Percentiles rank a stretch among this genome's conserved stretches.
phyloP scores from a whole-genome alignment of 75 land plant genomes.

The Pinus taeda region DNA sequence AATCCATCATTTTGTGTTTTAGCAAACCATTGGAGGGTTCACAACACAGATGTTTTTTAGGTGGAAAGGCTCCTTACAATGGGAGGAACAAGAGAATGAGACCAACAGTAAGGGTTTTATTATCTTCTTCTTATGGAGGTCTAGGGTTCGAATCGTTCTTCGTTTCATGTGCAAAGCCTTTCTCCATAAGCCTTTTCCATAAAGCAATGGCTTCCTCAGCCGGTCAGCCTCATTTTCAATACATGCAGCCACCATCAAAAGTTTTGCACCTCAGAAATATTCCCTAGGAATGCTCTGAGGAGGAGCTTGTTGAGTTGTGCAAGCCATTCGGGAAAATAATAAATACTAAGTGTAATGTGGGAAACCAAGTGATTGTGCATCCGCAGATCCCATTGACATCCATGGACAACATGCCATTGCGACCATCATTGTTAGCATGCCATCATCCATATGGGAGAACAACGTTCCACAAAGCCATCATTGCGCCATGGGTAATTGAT shows the following conservation, averaged over 20 bases:
- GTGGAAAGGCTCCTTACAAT: background rate
- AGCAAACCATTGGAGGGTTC: background rate
- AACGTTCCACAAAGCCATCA: no score
- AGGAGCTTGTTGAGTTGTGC: constrained; percentile 84
- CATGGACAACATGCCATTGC: no score
- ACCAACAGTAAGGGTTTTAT: no score
- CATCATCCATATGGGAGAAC: no score
- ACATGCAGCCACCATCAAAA: constrained; percentile 92
- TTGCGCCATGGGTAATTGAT: no score
- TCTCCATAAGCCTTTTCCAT: background rate
- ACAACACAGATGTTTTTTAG: background rate
- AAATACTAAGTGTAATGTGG: constrained; percentile 93
- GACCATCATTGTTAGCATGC: no score
- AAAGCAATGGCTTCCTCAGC: constrained; percentile 65
- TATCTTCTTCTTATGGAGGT: background rate
- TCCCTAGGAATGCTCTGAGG: constrained; percentile 96
- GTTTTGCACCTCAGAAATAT: constrained; percentile 86
- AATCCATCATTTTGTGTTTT: no score
- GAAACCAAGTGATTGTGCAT: constrained; percentile 45
- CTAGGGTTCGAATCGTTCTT: background rate
- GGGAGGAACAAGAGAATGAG: background rate
- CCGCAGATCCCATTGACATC: no score
- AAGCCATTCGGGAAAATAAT: constrained; percentile 92
- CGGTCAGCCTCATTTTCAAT: constrained; percentile 84
- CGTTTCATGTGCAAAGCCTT: background rate